phyloP scores from a whole-genome alignment of 2,329 filamentous ascomycete species.

The Sporothrix brasiliensis region DNA sequence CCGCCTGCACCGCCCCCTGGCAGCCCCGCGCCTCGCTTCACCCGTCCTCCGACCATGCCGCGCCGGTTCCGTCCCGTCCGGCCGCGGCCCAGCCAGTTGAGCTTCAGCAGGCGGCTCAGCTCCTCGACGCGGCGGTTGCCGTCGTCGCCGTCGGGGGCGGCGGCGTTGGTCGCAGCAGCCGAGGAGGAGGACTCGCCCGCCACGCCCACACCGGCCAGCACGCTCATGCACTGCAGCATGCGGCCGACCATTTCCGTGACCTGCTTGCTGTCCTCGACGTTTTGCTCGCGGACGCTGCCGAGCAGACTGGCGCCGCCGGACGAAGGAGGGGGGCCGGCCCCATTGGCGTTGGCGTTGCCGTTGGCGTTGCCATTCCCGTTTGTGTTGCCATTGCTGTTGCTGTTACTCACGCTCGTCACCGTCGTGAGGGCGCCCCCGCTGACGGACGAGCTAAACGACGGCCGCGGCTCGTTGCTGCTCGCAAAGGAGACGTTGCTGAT shows the following conservation, averaged over 20 bases:
- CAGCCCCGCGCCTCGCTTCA: conserved; percentile 47
- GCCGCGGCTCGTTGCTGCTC: conserved; percentile 52
- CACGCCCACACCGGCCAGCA: conserved; percentile 69
- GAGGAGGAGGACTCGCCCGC: conserved; percentile 39
- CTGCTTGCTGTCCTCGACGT: conserved; percentile 70
- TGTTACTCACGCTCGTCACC: not conserved
- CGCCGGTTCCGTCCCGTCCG: conserved; percentile 85
- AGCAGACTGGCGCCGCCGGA: conserved; percentile 25
- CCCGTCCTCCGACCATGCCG: conserved; percentile 77
- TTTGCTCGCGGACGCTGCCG: conserved; percentile 57
- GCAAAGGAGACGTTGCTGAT: conserved; percentile 80
- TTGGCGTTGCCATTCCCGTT: not conserved
- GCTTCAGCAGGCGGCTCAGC: conserved; percentile 82
- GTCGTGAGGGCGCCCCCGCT: conserved; percentile 41
- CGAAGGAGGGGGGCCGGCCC: conserved; percentile 31
- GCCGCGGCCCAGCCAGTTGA: conserved; percentile 94
- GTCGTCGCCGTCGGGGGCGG: conserved; percentile 63
- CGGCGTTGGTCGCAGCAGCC: conserved; percentile 60
- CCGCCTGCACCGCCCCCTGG: conserved; percentile 35
- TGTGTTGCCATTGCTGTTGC: not conserved
- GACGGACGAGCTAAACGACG: conserved; percentile 45
- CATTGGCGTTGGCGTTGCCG: not conserved
- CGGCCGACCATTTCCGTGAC: conserved; percentile 92
- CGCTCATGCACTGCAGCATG: conserved; percentile 95
- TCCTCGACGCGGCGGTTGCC: conserved; percentile 78